These are phyloP conservation scores for Amanita rubescens DNA, from an alignment of 768 basidiomycete species.

Conservation along the genomic window DNA sequence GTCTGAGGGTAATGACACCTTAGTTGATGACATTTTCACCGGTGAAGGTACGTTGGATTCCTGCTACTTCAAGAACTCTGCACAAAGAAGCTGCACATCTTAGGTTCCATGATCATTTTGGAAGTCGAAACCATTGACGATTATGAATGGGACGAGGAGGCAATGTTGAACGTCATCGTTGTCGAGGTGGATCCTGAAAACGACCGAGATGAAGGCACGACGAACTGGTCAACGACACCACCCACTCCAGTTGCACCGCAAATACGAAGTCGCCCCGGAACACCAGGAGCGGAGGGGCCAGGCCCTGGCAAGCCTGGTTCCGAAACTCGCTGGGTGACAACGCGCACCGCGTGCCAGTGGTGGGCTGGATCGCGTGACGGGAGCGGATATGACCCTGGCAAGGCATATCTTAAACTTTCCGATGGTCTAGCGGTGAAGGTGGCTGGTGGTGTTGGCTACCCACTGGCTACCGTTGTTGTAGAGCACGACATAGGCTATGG, in stretches of 20 bases:
- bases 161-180: background rate
- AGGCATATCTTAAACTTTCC: background rate
- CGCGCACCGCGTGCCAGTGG: conserved; percentile 3
- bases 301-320: background rate
- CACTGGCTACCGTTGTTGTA: background rate
- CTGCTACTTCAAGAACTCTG: background rate
- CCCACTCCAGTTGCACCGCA: no score
- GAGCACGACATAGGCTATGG: no score
- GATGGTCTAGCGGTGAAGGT: background rate
- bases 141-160: background rate
- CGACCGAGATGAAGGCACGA: background rate
- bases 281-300: background rate
- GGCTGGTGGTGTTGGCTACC: background rate
- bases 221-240: background rate
- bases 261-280: background rate
- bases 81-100: background rate
- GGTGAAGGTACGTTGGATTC: background rate
- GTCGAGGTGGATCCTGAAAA: background rate
- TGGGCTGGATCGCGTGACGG: background rate
- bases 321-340: conserved; percentile 9
- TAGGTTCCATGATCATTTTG: background rate
- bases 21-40: background rate
- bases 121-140: background rate
- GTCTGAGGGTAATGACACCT: background rate
- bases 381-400: background rate